Evolutionary conservation across 805 yeast genomes (phyloP).

Genomic region (Starmerella khaoyaiensis): DNA sequence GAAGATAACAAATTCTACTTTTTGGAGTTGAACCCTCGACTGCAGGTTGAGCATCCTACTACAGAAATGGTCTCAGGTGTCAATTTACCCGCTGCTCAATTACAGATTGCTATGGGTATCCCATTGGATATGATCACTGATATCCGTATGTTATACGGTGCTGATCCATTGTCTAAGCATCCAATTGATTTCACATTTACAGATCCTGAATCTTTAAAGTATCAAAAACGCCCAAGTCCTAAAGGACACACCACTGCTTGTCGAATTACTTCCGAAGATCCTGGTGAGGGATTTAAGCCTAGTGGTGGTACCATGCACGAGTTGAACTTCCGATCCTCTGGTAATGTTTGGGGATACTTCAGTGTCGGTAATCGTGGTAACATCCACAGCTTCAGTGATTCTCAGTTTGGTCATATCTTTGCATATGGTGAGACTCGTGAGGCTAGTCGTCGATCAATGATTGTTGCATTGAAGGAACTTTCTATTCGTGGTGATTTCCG

Average conservation of each 20-base stretch:
- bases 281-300: constrained; percentile 98
- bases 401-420: constrained; percentile 97
- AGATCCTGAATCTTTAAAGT: constrained; percentile 51
- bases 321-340: constrained; percentile 89
- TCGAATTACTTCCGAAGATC: constrained; percentile 98
- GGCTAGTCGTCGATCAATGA: constrained; percentile 97
- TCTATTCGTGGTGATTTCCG: constrained; percentile 97
- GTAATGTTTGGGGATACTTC: constrained; percentile 99
- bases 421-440: constrained; percentile 98
- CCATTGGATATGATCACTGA: constrained; percentile 92
- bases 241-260: constrained; percentile 99
- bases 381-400: constrained; percentile 93
- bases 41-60: constrained; percentile 99
- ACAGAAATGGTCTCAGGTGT: constrained; percentile 99
- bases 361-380: constrained; percentile 94
- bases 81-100: constrained; percentile 94
- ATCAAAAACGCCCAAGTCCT: constrained; percentile 88
- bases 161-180: constrained; percentile 85
- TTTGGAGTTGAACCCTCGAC: constrained; percentile 92
- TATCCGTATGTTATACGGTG: constrained; percentile 85
- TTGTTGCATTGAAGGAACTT: constrained; percentile 91
- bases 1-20: constrained; percentile 91
- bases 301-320: constrained; percentile 95
- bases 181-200: constrained; percentile 84
- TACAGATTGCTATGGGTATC: constrained; percentile 98